Percentiles rank a stretch among this genome's conserved stretches.
Conservation (phyloP, 345 rosid species). For the Euphorbia peplus region DNA sequence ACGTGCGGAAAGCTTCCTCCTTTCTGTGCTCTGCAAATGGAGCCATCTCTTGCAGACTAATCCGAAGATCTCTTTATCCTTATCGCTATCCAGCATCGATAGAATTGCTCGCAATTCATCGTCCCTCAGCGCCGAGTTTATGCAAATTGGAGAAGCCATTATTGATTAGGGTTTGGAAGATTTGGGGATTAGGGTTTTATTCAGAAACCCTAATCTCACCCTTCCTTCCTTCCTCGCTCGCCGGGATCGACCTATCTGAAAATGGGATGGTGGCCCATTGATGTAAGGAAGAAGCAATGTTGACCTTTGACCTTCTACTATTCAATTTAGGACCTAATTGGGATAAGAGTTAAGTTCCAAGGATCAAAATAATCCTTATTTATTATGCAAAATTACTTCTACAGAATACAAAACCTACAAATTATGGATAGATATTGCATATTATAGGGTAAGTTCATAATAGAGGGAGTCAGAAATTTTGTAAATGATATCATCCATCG, state of each 20-base stretch:
- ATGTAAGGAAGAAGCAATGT: neutral
- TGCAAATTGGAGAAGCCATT: constrained; percentile 39
- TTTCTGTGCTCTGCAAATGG: constrained; percentile 73
- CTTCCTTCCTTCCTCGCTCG: neutral
- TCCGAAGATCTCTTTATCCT: constrained; percentile 81
- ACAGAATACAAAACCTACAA: no score
- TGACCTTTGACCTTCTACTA: no score
- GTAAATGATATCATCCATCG: no score
- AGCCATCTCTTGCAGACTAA: constrained; percentile 95
- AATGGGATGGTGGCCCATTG: neutral
- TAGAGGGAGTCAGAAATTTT: no score
- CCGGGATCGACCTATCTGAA: no score
- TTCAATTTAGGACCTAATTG: no score
- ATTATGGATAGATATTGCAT: no score
- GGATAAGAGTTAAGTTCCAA: no score
- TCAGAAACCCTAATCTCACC: constrained; percentile 6
- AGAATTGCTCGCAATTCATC: constrained; percentile 73
- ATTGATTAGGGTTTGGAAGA: neutral
- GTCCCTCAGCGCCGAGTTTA: constrained; percentile 70
- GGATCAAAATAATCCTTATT: no score
- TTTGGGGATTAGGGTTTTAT: neutral
- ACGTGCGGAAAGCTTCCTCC: constrained; percentile 81
- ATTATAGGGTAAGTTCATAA: no score
- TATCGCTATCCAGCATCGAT: constrained; percentile 57
- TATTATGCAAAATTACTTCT: no score